Conservation (phyloP, 306 rosid genomes). For the Dicorynia guianensis region DNA sequence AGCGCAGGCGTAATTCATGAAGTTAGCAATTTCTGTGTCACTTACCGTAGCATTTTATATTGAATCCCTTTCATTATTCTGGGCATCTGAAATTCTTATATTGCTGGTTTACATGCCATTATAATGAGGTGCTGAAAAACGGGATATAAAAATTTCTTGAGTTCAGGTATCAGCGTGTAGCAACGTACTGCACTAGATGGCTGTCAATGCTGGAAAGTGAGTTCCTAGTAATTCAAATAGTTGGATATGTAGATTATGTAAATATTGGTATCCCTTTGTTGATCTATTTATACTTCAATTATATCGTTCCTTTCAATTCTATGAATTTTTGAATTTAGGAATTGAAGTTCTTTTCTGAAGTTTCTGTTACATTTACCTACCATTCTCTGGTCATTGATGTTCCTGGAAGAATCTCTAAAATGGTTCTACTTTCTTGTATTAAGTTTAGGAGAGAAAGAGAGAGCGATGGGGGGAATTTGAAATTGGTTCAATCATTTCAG, state of each 20-base stretch:
- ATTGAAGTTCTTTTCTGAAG: background rate
- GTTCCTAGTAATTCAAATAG: background rate
- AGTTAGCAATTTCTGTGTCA: constrained; percentile 44
- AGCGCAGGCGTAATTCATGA: constrained; percentile 55
- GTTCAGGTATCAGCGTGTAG: constrained; percentile 30
- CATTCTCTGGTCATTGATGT: background rate
- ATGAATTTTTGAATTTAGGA: background rate
- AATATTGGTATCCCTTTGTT: background rate
- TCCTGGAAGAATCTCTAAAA: too few species aligned
- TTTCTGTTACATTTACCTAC: background rate
- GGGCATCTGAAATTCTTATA: constrained; percentile 3
- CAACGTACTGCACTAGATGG: constrained; percentile 2
- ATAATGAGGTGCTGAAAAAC: constrained; percentile 16
- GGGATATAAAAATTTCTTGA: constrained; percentile 17
- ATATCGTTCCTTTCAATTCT: background rate
- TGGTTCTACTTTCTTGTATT: background rate
- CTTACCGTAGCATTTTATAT: constrained; percentile 36
- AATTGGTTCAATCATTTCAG: background rate
- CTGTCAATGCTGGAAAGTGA: constrained; percentile 16
- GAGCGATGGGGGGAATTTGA: background rate
- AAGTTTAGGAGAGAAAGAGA: background rate
- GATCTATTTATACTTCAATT: background rate
- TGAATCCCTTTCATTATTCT: background rate
- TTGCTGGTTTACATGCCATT: constrained; percentile 44
- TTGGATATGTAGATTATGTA: background rate